Conservation (phyloP, 768 basidiomycete genomes). For the Hirschioporus abietinus region DNA sequence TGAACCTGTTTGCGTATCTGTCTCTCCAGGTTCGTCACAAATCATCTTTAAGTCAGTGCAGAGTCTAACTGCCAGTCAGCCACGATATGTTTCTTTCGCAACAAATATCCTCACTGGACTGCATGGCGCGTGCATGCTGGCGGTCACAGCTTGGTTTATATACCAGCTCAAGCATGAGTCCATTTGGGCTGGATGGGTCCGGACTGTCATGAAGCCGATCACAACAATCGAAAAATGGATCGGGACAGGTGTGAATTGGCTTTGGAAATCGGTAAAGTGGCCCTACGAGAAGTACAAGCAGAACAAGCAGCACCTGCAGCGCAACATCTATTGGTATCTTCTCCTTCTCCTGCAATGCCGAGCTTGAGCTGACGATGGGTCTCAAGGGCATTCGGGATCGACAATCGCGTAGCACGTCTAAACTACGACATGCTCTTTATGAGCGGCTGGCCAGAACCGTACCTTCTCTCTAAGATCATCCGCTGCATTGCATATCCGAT, state of each 20-base stretch:
- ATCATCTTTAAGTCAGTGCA: neutral
- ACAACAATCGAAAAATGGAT: neutral
- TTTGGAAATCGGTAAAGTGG: too few species aligned
- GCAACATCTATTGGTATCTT: neutral
- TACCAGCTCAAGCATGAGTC: neutral
- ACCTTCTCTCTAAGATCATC: neutral
- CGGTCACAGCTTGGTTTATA: neutral
- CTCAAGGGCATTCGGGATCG: neutral
- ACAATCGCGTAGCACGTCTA: neutral
- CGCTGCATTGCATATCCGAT: neutral
- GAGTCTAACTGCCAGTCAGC: neutral
- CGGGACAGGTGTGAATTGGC: neutral
- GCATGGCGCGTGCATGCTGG: neutral
- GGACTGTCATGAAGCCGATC: too few species aligned
- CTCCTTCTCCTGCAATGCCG: too few species aligned
- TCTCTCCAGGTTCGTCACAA: neutral
- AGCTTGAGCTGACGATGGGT: too few species aligned
- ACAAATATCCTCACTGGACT: neutral
- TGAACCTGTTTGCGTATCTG: neutral
- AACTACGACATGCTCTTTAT: neutral
- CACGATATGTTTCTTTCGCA: neutral
- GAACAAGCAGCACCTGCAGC: neutral
- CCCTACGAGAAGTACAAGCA: neutral
- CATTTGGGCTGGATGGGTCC: neutral
- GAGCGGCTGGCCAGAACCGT: neutral